Evolutionary conservation across 83 land plant species (phyloP).

Genomic region (Diphasiastrum complanatum): DNA sequence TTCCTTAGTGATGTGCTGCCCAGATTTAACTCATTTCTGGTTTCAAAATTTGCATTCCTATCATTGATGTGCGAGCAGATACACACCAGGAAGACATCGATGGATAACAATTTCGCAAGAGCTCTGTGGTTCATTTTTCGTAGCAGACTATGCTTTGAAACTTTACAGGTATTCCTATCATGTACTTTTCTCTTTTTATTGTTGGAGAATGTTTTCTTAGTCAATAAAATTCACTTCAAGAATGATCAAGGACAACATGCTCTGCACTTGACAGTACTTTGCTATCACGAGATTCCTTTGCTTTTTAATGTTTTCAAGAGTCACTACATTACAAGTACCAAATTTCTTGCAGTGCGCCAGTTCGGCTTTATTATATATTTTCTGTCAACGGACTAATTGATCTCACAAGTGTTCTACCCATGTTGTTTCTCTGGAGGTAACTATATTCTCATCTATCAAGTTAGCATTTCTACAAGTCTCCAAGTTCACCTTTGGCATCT

Average conservation of each 20-base stretch:
- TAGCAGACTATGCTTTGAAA: slow-evolving; percentile 23
- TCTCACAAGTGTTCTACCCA: slow-evolving; percentile 22
- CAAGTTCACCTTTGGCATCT: neutral
- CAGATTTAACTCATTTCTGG: neutral
- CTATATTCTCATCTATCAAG: neutral
- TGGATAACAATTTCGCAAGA: slow-evolving; percentile 17
- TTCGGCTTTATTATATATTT: slow-evolving; percentile 28
- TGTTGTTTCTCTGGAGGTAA: slow-evolving; percentile 24
- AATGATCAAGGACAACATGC: neutral
- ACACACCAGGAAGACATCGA: slow-evolving; percentile 4
- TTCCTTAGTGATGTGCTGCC: neutral
- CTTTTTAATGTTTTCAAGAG: neutral
- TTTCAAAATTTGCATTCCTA: neutral
- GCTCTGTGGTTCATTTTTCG: slow-evolving; percentile 19
- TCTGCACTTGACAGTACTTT: neutral
- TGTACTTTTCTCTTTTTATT: no score
- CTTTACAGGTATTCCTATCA: slow-evolving; percentile 28
- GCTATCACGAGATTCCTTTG: neutral
- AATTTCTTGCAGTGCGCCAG: slow-evolving; percentile 28
- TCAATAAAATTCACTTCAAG: no score
- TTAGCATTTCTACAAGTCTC: neutral
- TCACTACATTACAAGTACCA: neutral
- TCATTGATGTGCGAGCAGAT: slow-evolving; percentile 11
- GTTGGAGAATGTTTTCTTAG: neutral
- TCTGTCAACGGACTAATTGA: slow-evolving; percentile 23